Conservation (phyloP, 306 rosid genomes). For the Casuarina glauca region DNA sequence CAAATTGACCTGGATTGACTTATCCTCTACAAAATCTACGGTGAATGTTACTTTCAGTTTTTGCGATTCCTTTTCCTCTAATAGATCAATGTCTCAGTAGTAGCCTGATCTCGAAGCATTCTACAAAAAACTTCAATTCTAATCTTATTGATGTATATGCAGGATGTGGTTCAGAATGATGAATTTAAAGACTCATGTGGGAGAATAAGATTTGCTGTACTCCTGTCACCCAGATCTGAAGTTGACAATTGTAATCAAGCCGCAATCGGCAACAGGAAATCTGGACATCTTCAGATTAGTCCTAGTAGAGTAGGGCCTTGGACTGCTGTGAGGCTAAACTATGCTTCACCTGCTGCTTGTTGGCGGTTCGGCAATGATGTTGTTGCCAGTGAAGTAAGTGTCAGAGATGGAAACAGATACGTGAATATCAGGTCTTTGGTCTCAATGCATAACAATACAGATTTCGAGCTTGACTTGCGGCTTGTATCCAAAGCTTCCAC, state of each 20-base stretch:
- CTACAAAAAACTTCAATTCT: neutral
- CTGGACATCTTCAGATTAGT: slow-evolving; percentile 95
- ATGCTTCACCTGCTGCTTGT: slow-evolving; percentile 95
- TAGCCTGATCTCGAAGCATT: neutral
- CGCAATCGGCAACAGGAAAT: slow-evolving; percentile 37
- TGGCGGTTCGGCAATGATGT: slow-evolving; percentile 93
- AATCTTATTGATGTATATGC: slow-evolving; percentile 20
- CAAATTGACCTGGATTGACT: slow-evolving; percentile 61
- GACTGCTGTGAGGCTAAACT: slow-evolving; percentile 95
- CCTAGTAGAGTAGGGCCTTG: slow-evolving; percentile 95
- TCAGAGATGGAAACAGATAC: slow-evolving; percentile 82
- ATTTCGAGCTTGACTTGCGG: slow-evolving; percentile 67
- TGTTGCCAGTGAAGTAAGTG: slow-evolving; percentile 92
- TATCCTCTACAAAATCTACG: slow-evolving; percentile 46
- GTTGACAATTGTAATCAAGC: slow-evolving; percentile 43
- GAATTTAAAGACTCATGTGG: slow-evolving; percentile 32
- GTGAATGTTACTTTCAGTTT: slow-evolving; percentile 36
- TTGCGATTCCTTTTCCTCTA: neutral
- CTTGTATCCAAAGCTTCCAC: slow-evolving; percentile 48
- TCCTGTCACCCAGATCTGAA: slow-evolving; percentile 58
- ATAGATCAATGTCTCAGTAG: neutral
- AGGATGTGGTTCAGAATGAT: slow-evolving; percentile 44
- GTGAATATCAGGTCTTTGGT: slow-evolving; percentile 88
- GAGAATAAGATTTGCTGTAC: slow-evolving; percentile 62
- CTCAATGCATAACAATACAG: slow-evolving; percentile 74